phyloP scores from a whole-genome alignment of 495 filamentous ascomycete species.

The Venustampulla echinocandica region DNA sequence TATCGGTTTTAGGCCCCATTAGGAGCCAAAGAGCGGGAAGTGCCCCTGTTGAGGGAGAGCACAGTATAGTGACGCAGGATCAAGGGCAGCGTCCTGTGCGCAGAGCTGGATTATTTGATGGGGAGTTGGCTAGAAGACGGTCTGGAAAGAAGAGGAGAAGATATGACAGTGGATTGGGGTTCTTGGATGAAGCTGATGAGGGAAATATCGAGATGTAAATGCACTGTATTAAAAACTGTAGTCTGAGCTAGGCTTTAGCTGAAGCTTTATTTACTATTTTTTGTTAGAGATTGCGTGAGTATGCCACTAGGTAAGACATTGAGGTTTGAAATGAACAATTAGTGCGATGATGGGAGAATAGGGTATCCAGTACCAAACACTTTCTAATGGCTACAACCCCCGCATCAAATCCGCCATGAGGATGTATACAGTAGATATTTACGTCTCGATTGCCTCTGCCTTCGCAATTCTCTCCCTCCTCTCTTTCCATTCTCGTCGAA shows the following conservation, averaged over 20 bases:
- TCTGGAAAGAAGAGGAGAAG: constrained; percentile 35
- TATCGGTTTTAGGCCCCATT: background rate
- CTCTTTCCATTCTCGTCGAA: constrained; percentile 42
- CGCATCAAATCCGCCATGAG: background rate
- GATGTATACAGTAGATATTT: background rate
- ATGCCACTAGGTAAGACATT: too few species aligned
- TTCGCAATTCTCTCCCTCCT: constrained; percentile 10
- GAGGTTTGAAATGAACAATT: too few species aligned
- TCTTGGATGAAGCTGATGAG: constrained; percentile 52
- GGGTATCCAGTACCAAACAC: too few species aligned
- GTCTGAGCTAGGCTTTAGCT: too few species aligned
- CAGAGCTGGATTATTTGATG: constrained; percentile 26
- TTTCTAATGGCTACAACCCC: too few species aligned
- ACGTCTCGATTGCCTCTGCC: background rate
- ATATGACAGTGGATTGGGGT: constrained; percentile 55
- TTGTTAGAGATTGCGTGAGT: too few species aligned
- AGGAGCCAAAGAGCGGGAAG: background rate
- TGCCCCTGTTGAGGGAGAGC: background rate
- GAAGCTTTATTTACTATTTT: too few species aligned
- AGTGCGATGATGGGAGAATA: too few species aligned
- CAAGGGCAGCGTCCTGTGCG: constrained; percentile 1
- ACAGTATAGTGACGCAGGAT: background rate
- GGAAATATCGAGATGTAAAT: background rate
- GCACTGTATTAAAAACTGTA: too few species aligned
- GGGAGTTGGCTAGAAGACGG: constrained; percentile 20